Conservation (phyloP, 2,329 filamentous ascomycete genomes). For the Monilinia fructicola region DNA sequence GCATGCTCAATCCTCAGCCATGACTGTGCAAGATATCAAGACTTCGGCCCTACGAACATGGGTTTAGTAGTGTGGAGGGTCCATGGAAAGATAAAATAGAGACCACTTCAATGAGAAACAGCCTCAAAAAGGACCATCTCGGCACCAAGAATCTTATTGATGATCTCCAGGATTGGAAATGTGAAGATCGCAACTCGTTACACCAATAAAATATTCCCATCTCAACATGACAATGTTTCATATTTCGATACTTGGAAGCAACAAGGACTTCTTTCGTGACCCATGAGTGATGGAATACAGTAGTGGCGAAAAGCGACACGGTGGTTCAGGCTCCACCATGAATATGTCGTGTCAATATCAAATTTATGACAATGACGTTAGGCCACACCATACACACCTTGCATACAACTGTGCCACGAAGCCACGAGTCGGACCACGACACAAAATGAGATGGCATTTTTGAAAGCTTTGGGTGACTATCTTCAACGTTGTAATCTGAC, state of each 20-base stretch:
- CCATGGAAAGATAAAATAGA: background rate
- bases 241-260: background rate
- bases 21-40: no score
- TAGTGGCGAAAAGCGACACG: background rate
- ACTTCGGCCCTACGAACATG: no score
- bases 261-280: background rate
- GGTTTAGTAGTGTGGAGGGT: background rate
- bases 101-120: background rate
- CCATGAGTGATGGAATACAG: background rate
- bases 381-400: background rate
- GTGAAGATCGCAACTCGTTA: background rate
- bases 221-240: background rate
- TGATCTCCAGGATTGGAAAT: background rate
- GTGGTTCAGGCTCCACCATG: background rate
- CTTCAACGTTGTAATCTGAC: constrained; percentile 11
- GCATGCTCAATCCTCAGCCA: no score
- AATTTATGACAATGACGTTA: background rate
- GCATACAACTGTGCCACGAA: background rate
- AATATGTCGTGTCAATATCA: background rate
- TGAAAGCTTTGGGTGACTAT: background rate
- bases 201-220: background rate
- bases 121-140: background rate
- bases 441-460: background rate
- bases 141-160: constrained; percentile 2
- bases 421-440: constrained; percentile 7